A percentile compares a stretch with the other conserved stretches of the same genome.
Evolutionary conservation across 2,329 filamentous ascomycete genomes (phyloP).

Genomic region (Anthostomella pinea): DNA sequence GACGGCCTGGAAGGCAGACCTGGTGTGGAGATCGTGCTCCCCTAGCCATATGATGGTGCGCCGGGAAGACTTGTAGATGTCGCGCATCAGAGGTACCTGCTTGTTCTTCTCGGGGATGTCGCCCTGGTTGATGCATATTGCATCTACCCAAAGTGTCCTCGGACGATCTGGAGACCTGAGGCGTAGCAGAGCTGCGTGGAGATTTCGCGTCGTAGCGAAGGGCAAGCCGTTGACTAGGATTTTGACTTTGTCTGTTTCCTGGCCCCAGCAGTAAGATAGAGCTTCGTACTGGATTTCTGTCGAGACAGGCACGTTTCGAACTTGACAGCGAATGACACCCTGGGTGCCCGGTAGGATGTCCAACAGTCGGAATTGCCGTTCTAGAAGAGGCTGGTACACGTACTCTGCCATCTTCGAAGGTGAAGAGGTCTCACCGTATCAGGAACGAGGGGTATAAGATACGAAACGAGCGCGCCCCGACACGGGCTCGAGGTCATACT

Average conservation of each 20-base stretch:
- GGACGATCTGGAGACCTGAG: conserved; percentile 2
- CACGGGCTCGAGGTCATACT: no score
- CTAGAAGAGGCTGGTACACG: no score
- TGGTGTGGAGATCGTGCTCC: conserved; percentile 7
- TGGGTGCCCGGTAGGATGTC: conserved; percentile 6
- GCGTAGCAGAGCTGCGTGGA: conserved; percentile 10
- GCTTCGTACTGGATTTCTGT: conserved; percentile 9
- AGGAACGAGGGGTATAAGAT: no score
- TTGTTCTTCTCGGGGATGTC: conserved; percentile 8
- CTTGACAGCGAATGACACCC: conserved; percentile 6
- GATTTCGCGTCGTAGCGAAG: conserved; percentile 10
- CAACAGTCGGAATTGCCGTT: conserved; percentile 10
- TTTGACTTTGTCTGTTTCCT: conserved; percentile 1
- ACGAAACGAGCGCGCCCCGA: no score
- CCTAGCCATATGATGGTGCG: conserved; percentile 13
- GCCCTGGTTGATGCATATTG: conserved; percentile 10
- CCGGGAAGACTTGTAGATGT: conserved; percentile 6
- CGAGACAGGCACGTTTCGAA: conserved; percentile 9
- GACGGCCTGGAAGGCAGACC: conserved; percentile 7
- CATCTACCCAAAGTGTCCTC: conserved; percentile 10
- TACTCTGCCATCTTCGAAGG: no score
- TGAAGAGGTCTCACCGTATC: no score
- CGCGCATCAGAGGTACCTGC: conserved; percentile 10
- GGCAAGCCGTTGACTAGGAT: conserved; percentile 7
- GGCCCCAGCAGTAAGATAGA: conserved; percentile 12